Base-by-base conservation (phyloP, 2,329 filamentous ascomycete genomes). In the Penicillium verrucosum region DNA sequence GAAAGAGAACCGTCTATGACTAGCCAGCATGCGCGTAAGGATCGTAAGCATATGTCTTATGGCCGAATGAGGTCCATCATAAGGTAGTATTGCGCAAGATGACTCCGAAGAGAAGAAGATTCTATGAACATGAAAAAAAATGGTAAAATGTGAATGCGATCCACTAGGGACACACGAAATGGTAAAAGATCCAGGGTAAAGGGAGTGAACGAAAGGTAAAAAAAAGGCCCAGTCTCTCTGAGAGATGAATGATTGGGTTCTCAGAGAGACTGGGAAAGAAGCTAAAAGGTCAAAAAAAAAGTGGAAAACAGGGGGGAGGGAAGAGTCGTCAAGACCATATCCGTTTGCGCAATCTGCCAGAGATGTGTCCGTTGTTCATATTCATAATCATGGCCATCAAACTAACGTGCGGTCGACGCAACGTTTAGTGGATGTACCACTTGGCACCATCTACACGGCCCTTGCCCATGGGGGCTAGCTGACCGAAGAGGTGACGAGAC, bases 401-500 rank as follows among this genome's bases (percentile, higher is more conserved):
- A 48, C 45, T 32, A 46, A 50, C 51, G 40, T 44, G 55, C 63
- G 64, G 51, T 66, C 59, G 58, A 68, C 58, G 60, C 59, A 50
- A 47, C 41, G 37, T 50, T 67, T 73, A 74, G 48, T 72, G 53
- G 56, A 73, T 69, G 65, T 75, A 78, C 68, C 69, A 75, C 75
- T 74, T 65, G 45, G 78, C 74, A 54, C 70, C 73, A 56, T 48
- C 14, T 51, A 80, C 66, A 62, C 80, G 77, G 49, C 78, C 79
- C 40, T 69, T 70, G 21, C 51, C 57, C 10, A 70, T 50, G 10
- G 57, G 49, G 27, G 71, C 71, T 42, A 89, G 76, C 21, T 80
- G 75, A n/a, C 66, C 61, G 73, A 86, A 88, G 59, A 82, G 74
- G 64, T 80, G 78, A 59, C 78, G 73, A 62, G 81, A 84, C 63